A percentile compares a stretch with the other conserved stretches of the same genome.
Evolutionary conservation across 768 basidiomycete genomes (phyloP).

Genomic region (Crucibulum laeve): DNA sequence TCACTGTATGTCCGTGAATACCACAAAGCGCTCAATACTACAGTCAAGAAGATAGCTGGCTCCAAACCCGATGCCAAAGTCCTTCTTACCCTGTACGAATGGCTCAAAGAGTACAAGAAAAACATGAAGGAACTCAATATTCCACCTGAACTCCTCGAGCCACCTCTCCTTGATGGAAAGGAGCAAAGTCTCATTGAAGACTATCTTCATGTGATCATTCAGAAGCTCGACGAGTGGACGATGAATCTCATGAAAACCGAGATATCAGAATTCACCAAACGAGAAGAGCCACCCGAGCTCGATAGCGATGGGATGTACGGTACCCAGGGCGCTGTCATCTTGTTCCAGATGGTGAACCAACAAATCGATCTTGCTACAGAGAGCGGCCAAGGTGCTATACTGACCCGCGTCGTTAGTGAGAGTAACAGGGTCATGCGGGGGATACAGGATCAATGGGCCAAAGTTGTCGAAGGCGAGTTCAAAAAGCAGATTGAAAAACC

Average conservation of each 20-base stretch:
- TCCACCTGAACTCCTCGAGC: conserved; percentile 75
- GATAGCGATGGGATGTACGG: conserved; percentile 89
- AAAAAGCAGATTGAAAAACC: conserved; percentile 87
- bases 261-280: conserved; percentile 73
- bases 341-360: conserved; percentile 98
- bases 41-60: conserved; percentile 64
- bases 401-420: conserved; percentile 87
- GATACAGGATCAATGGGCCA: conserved; percentile 86
- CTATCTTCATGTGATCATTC: conserved; percentile 89
- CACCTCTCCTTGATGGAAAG: conserved; percentile 91
- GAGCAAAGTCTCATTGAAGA: conserved; percentile 93
- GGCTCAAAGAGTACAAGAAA: conserved; percentile 94
- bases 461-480: conserved; percentile 76
- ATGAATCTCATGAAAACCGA: conserved; percentile 92
- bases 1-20: conserved; percentile 82
- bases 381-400: conserved; percentile 91
- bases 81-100: conserved; percentile 81
- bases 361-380: conserved; percentile 94
- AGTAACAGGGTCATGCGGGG: conserved; percentile 84
- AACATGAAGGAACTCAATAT: conserved; percentile 94
- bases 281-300: conserved; percentile 83
- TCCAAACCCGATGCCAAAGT: conserved; percentile 85
- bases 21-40: conserved; percentile 77
- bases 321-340: conserved; percentile 87
- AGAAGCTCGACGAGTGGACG: conserved; percentile 97